phyloP scores from a whole-genome alignment of 768 basidiomycete species.

The Leccinum ochraceum region DNA sequence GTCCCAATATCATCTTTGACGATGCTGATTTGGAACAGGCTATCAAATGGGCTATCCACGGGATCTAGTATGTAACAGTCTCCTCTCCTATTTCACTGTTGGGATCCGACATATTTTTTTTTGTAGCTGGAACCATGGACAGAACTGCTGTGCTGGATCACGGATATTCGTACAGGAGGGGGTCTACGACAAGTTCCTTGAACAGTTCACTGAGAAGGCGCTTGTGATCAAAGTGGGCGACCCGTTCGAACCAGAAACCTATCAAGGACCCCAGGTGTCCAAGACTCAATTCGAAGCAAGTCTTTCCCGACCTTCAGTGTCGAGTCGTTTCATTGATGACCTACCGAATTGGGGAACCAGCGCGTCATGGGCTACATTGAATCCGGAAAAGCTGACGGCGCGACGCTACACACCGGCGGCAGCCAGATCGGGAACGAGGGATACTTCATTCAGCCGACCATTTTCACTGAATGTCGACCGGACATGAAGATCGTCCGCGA shows the following conservation, averaged over 20 bases:
- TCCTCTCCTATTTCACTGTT: neutral
- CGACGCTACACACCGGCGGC: constrained; percentile 6
- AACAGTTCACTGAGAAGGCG: constrained; percentile 6
- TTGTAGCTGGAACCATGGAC: constrained; percentile 11
- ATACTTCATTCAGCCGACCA: constrained; percentile 14
- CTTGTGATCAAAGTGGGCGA: constrained; percentile 13
- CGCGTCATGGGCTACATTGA: constrained; percentile 17
- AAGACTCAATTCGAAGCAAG: constrained; percentile 11
- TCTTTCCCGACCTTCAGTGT: neutral
- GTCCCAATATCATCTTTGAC: constrained; percentile 12
- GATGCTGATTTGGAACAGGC: constrained; percentile 17
- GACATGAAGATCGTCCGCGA: constrained; percentile 16
- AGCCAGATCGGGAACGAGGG: constrained; percentile 7
- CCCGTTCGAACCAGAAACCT: constrained; percentile 7
- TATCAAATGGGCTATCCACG: constrained; percentile 12
- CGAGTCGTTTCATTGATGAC: neutral
- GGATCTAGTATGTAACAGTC: constrained; percentile 10
- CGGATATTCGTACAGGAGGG: constrained; percentile 14
- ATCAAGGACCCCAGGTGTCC: constrained; percentile 15
- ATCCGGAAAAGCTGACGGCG: constrained; percentile 8
- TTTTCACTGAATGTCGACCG: constrained; percentile 9
- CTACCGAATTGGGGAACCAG: neutral
- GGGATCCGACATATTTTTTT: neutral
- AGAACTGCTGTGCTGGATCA: constrained; percentile 13
- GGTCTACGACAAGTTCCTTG: constrained; percentile 7